phyloP scores from a whole-genome alignment of 139 green algal species.

The Spirogloea muscicola region DNA sequence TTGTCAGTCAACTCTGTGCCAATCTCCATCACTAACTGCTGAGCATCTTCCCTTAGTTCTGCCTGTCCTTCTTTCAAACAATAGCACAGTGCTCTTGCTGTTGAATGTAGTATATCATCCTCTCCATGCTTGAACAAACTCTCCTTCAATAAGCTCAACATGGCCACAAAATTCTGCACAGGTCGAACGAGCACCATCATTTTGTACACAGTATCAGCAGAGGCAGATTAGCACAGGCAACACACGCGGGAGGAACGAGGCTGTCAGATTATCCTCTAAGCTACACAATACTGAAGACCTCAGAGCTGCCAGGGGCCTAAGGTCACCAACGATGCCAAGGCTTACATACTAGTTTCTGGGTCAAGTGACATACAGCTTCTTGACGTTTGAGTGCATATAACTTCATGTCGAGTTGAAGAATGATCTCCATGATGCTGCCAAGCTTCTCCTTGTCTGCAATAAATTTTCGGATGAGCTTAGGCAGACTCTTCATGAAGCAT shows the following conservation, averaged over 20 bases:
- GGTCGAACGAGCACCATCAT: no score
- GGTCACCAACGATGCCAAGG: background rate
- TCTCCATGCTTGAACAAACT: slow-evolving; percentile 36
- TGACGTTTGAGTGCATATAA: slow-evolving; percentile 33
- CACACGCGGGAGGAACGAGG: background rate
- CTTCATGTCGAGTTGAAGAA: slow-evolving; percentile 16
- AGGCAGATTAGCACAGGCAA: background rate
- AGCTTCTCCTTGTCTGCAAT: slow-evolving; percentile 28
- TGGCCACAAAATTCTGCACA: slow-evolving; percentile 16
- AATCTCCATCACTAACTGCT: slow-evolving; percentile 8
- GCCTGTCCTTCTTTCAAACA: slow-evolving; percentile 25
- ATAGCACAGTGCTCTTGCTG: slow-evolving; percentile 9
- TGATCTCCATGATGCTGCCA: slow-evolving; percentile 6
- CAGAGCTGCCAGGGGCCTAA: background rate
- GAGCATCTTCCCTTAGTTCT: slow-evolving; percentile 25
- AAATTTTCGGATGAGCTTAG: slow-evolving; percentile 26
- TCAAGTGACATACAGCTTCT: slow-evolving; percentile 21
- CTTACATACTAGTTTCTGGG: background rate
- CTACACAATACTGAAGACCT: background rate
- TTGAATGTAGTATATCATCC: background rate
- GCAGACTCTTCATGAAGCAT: slow-evolving; percentile 31
- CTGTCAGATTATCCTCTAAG: background rate
- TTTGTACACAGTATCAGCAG: no score
- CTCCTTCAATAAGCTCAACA: slow-evolving; percentile 29
- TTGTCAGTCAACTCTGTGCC: background rate